Base-by-base conservation (phyloP, 2,329 filamentous ascomycete species). In the Capronia americana region DNA sequence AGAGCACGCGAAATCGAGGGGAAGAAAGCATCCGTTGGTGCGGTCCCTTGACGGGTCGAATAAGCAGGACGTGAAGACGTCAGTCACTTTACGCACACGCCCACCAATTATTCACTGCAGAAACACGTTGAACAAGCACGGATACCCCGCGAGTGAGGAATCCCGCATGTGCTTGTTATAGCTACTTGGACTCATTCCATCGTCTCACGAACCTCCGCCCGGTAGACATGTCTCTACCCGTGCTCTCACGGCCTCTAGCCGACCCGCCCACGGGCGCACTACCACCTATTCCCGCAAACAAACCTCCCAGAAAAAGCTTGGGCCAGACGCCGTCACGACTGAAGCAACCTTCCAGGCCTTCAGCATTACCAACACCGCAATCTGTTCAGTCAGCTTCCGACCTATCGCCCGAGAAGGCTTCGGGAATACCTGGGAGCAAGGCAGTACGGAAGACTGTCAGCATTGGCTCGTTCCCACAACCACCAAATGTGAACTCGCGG, bases 381-480 rank as follows among this genome's bases (percentile, higher is more conserved):
- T 81, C 78, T 59, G 75, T 78, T 53, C 80, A 86, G 6, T 82
- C 81, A 10, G 83, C 85, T 4, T 83, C 86, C 17, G 81, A 86
- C 20, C 86, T 85, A 66, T 82, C 85, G 1, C 78, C 83, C 5
- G 60, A 62, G 38, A 62, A 56, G 14, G 24, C 76, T 46, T 81
- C 80, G 12, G 73, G 74, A 23, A 65, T 70, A n/a, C 74, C 77
- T 34, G 82, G 86, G 4, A 87, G 88, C 28, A 93, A 89, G 77
- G 87, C 89, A 1, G 79, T 97, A 63, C 88, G 93, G 69, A 96
- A 96, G 79, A 91, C 91, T 0, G 90, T 96, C 74, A 97, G 93
- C 83, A 96, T 97, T 75, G 94, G 93, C 75, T 90, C 92, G 0
- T 97, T 98, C 75, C 94, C 94, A 32, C 91, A 96, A 70, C 94